phyloP scores from a whole-genome alignment of 805 yeast species.

The Suhomyces tanzawaensis region DNA sequence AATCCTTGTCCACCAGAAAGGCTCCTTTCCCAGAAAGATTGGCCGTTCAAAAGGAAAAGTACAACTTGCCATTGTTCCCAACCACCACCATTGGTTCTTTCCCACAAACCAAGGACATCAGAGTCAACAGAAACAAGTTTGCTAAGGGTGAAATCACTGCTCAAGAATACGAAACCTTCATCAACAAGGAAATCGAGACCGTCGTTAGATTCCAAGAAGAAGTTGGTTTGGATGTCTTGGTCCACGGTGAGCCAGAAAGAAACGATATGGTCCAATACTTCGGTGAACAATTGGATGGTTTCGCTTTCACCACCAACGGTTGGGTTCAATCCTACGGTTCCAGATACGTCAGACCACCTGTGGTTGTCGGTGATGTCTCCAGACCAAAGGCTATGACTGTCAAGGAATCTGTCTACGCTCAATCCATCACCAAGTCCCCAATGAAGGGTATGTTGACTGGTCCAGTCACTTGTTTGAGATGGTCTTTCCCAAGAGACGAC shows the following conservation, averaged over 20 bases:
- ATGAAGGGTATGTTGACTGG: constrained; percentile 99
- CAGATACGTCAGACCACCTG: constrained; percentile 99
- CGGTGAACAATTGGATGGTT: constrained; percentile 98
- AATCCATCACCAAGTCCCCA: constrained; percentile 91
- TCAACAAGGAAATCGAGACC: constrained; percentile 91
- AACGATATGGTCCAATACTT: constrained; percentile 99
- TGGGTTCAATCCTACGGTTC: constrained; percentile 99
- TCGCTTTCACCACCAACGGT: constrained; percentile 97
- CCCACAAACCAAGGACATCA: constrained; percentile 99
- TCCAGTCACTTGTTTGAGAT: constrained; percentile 98
- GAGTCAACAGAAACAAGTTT: constrained; percentile 97
- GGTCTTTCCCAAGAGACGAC: constrained; percentile 99
- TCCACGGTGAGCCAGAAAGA: constrained; percentile 99
- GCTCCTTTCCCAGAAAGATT: constrained; percentile 85
- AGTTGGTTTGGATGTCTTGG: constrained; percentile 95
- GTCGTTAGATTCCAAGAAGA: constrained; percentile 99
- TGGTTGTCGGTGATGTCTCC: constrained; percentile 97
- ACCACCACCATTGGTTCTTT: constrained; percentile 99
- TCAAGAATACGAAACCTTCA: constrained; percentile 94
- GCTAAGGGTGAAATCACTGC: constrained; percentile 94
- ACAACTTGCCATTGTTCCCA: constrained; percentile 98
- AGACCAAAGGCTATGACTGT: constrained; percentile 99
- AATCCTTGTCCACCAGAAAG: constrained; percentile 77
- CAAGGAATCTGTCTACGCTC: constrained; percentile 98
- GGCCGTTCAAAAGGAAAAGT: constrained; percentile 78